Percentiles rank a stretch among this genome's conserved stretches.
Conservation (phyloP, 2,329 filamentous ascomycete species). For the Fusarium sp. region DNA sequence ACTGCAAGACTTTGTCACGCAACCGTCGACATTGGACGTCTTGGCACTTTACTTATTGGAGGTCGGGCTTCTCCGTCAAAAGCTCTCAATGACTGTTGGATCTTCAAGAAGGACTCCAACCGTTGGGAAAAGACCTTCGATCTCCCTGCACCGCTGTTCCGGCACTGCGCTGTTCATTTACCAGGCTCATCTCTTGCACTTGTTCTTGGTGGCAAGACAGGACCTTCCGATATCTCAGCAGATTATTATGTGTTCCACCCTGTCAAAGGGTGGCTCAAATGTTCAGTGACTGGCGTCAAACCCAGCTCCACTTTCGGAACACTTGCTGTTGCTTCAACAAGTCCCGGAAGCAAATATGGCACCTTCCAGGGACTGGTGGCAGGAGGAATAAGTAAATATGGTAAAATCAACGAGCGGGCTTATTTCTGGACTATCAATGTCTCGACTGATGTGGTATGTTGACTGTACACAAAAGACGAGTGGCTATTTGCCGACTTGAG, state of each 20-base stretch:
- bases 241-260: slow-evolving; percentile 63
- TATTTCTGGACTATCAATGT: slow-evolving; percentile 69
- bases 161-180: slow-evolving; percentile 71
- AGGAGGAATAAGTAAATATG: slow-evolving; percentile 75
- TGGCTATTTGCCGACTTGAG: neutral
- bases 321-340: slow-evolving; percentile 45
- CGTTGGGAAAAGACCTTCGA: slow-evolving; percentile 71
- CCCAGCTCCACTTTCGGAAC: slow-evolving; percentile 56
- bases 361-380: slow-evolving; percentile 67
- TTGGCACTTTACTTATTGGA: slow-evolving; percentile 72
- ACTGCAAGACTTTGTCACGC: slow-evolving; percentile 75
- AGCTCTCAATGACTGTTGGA: slow-evolving; percentile 78
- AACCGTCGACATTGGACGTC: slow-evolving; percentile 68
- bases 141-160: slow-evolving; percentile 76
- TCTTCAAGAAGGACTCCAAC: slow-evolving; percentile 62
- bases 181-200: slow-evolving; percentile 60
- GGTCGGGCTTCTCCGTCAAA: slow-evolving; percentile 79
- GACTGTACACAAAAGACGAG: neutral
- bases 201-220: slow-evolving; percentile 68
- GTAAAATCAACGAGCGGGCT: slow-evolving; percentile 67
- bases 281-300: slow-evolving; percentile 45
- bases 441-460: slow-evolving; percentile 49
- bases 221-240: slow-evolving; percentile 55
- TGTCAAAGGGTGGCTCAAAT: slow-evolving; percentile 56
- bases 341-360: slow-evolving; percentile 34